Evolutionary conservation across 352 stramenopile species (phyloP), one percentile per base, ranked within the genome.

Genomic region (Pythium utonaiense): DNA sequence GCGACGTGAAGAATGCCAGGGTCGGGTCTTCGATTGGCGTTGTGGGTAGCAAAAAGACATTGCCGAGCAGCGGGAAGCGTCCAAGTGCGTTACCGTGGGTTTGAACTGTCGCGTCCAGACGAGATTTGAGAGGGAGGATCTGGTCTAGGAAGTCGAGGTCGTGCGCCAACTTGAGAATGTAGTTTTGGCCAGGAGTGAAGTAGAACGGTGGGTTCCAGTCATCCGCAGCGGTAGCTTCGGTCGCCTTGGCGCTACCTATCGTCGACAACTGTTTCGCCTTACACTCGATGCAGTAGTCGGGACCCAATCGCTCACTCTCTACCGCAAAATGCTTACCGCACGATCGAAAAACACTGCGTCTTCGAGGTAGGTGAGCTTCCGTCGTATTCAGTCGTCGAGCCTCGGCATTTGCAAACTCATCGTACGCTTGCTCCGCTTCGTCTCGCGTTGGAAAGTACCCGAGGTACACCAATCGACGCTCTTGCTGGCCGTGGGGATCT

Each of bases 291-390:
- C 81, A 91, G 36, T 85, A 84, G 17, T 80, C 87, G 10, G 81
- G 76, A 0, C 81, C 81, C 8, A 74, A 44, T 1, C 73, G 69
- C 51, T 93, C 84, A 42, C 84, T 93, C 62, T 93, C 84, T 25
- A 93, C 80, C 14, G 84, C 83, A 45, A 88, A 91, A 38, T 93
- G 84, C 19, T 89, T 86, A 3, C 84, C 81, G 53, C 84, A 93
- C 1, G 84, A 93, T 7, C 82, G 76, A 55, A 91, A 86, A 1
- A 93, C 75, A 41, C 69, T 84, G 21, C 84, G 70, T 33, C 79
- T 71, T 14, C 60, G 60, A 0, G 81, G 84, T 14, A 93, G 66
- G 38, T 88, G 73, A 4, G 69, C 69, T 0, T 73, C 56, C 0
- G 80, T 89, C 2, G 80, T 91, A 31, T 89, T 89, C n/a, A 91